Conservation (phyloP, 176 grass and related monocot species). For the Leersia perrieri region DNA sequence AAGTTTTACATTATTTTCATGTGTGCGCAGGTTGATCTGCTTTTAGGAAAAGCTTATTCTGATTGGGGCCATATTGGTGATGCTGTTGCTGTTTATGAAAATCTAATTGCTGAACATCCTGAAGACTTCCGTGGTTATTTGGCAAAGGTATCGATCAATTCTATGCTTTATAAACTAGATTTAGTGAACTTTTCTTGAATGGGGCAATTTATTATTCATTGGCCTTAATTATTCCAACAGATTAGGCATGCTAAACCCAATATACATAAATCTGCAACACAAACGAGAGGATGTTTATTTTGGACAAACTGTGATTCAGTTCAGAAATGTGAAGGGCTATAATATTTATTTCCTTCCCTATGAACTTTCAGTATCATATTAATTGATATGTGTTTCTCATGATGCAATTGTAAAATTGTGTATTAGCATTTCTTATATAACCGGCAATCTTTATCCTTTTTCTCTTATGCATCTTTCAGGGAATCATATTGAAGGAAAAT, state of each 20-base stretch:
- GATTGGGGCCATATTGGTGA: slow-evolving; percentile 82
- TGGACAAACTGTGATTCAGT: background rate
- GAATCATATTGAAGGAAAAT: slow-evolving; percentile 91
- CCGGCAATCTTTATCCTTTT: background rate
- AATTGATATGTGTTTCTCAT: slow-evolving; percentile 13
- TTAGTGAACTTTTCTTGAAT: background rate
- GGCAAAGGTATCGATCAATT: slow-evolving; percentile 60
- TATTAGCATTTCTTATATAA: background rate
- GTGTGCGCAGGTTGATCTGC: slow-evolving; percentile 67
- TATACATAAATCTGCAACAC: background rate
- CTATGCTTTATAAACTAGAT: background rate
- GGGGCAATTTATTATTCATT: background rate
- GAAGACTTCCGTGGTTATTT: slow-evolving; percentile 94
- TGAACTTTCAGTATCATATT: slow-evolving; percentile 13
- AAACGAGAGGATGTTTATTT: background rate
- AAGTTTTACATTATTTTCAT: slow-evolving; percentile 10
- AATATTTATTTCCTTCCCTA: background rate
- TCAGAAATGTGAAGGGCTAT: background rate
- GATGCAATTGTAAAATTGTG: background rate
- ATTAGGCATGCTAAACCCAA: slow-evolving; percentile 5
- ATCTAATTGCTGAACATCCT: slow-evolving; percentile 78
- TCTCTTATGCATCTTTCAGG: slow-evolving; percentile 43
- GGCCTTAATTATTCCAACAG: background rate
- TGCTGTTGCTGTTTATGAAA: slow-evolving; percentile 87
- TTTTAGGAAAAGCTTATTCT: slow-evolving; percentile 91